Evolutionary conservation across 2,329 filamentous ascomycete species (phyloP).

Genomic region (Botrytis byssoidea): DNA sequence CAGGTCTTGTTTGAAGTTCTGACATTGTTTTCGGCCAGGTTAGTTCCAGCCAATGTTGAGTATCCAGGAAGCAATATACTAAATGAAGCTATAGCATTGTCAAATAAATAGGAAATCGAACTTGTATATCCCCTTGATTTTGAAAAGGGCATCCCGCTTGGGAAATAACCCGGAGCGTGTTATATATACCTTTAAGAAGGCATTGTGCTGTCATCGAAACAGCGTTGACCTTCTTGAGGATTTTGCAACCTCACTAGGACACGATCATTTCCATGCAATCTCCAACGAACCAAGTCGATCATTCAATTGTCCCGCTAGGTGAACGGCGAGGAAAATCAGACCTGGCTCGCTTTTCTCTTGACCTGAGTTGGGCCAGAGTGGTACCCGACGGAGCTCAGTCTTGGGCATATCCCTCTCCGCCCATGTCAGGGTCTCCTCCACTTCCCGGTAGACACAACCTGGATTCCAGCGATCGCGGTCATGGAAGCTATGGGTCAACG

Average conservation of each 20-base stretch:
- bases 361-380: constrained; percentile 56
- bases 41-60: neutral
- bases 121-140: neutral
- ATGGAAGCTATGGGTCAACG: constrained; percentile 45
- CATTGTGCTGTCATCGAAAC: constrained; percentile 26
- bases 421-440: constrained; percentile 70
- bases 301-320: constrained; percentile 48
- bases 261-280: constrained; percentile 53
- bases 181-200: constrained; percentile 24
- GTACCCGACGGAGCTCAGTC: constrained; percentile 54
- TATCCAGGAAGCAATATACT: neutral
- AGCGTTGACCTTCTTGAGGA: constrained; percentile 27
- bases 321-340: constrained; percentile 58
- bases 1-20: neutral
- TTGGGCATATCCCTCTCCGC: constrained; percentile 68
- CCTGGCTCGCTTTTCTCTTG: constrained; percentile 54
- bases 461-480: constrained; percentile 56
- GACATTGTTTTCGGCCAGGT: neutral
- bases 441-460: constrained; percentile 57
- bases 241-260: constrained; percentile 22
- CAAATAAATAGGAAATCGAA: neutral
- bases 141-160: constrained; percentile 28
- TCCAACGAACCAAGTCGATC: constrained; percentile 46
- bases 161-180: constrained; percentile 20
- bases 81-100: constrained; percentile 11